A percentile compares a stretch with the other conserved stretches of the same genome.
Conservation (phyloP, 148 eudicot species). For the Persicaria maculosa region DNA sequence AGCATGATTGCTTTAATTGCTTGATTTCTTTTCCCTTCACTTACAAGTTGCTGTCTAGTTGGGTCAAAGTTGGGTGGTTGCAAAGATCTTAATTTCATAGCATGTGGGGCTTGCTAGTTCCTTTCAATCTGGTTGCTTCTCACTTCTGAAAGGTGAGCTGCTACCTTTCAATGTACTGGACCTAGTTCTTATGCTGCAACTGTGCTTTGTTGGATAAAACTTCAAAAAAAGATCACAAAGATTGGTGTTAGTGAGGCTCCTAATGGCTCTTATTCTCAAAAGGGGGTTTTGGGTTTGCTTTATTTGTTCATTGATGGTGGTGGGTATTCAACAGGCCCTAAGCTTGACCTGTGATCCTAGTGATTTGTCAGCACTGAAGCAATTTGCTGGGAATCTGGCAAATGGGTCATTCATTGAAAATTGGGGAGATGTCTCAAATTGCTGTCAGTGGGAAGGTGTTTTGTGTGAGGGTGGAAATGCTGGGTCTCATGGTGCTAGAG, state of each 20-base stretch:
- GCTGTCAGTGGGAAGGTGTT: slow-evolving; percentile 83
- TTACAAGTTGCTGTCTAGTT: slow-evolving; percentile 11
- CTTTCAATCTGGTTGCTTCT: neutral
- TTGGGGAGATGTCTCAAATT: slow-evolving; percentile 42
- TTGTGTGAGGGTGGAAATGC: slow-evolving; percentile 32
- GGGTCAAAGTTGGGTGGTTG: slow-evolving; percentile 12
- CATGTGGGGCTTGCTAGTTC: slow-evolving; percentile 1
- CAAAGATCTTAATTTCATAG: neutral
- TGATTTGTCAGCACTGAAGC: slow-evolving; percentile 56
- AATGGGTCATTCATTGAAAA: slow-evolving; percentile 35
- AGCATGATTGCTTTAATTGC: slow-evolving; percentile 10
- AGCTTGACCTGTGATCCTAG: slow-evolving; percentile 42
- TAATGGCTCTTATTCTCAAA: slow-evolving; percentile 30
- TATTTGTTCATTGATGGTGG: slow-evolving; percentile 24
- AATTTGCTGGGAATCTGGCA: slow-evolving; percentile 59
- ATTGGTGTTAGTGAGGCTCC: slow-evolving; percentile 22
- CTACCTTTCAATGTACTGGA: neutral
- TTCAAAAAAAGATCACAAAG: slow-evolving; percentile 7
- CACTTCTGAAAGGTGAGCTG: neutral
- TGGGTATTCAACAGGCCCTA: slow-evolving; percentile 34
- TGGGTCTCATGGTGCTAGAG: slow-evolving; percentile 34
- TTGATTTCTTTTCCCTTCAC: slow-evolving; percentile 9
- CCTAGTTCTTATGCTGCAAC: neutral
- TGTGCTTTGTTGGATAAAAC: neutral
- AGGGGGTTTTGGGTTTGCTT: slow-evolving; percentile 44